Evolutionary conservation across 257 asterid species (phyloP).

Genomic region (Avicennia marina): DNA sequence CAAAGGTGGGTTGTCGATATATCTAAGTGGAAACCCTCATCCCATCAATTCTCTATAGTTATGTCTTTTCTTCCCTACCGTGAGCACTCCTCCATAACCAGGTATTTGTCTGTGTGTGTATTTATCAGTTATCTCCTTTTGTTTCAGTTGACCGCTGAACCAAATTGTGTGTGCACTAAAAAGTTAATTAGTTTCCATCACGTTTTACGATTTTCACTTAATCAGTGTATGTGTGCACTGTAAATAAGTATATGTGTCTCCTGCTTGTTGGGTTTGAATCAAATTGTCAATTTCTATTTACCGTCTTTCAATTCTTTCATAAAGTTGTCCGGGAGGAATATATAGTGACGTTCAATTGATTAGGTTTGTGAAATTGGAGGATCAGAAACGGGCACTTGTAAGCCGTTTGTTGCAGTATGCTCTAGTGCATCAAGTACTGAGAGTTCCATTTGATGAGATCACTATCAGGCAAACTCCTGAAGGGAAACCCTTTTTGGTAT

Average conservation of each 20-base stretch:
- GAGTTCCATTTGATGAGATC: constrained; percentile 53
- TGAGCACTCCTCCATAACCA: constrained; percentile 53
- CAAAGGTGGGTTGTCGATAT: constrained; percentile 71
- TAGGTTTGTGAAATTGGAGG: constrained; percentile 72
- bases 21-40: constrained; percentile 64
- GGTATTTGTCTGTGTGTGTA: constrained; percentile 36
- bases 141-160: neutral
- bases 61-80: constrained; percentile 61
- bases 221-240: no score
- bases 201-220: no score
- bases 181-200: neutral
- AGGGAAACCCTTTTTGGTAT: constrained; percentile 83
- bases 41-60: constrained; percentile 34
- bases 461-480: constrained; percentile 49
- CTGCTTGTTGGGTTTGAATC: neutral
- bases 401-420: constrained; percentile 81
- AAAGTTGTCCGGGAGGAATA: neutral
- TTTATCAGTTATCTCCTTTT: neutral
- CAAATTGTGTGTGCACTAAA: neutral
- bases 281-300: neutral
- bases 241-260: no score
- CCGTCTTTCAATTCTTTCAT: neutral
- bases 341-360: constrained; percentile 12
- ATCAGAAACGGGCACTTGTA: constrained; percentile 60
- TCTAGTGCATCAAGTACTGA: constrained; percentile 52